Percentiles rank a stretch among this genome's conserved stretches.
phyloP scores from a whole-genome alignment of 164 flowering plant genomes.

The Malania oleifera region DNA sequence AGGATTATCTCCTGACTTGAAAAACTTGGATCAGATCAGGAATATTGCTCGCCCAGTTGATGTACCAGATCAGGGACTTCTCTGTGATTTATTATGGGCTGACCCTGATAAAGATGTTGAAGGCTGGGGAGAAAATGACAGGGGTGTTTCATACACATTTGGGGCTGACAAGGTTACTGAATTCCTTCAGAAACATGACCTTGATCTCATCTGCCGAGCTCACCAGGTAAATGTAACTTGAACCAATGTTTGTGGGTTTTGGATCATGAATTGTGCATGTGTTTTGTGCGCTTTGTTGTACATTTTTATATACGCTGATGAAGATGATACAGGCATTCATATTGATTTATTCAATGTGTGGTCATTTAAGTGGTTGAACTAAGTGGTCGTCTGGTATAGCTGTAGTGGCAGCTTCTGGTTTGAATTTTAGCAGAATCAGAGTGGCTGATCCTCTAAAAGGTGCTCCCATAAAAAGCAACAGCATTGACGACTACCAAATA shows the following conservation, averaged over 20 bases:
- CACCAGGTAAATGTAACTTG: constrained; percentile 42
- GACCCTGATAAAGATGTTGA: constrained; percentile 53
- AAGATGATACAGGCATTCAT: no score
- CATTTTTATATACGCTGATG: no score
- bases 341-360: no score
- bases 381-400: no score
- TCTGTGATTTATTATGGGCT: constrained; percentile 63
- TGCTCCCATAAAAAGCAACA: no score
- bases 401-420: no score
- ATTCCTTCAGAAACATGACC: constrained; percentile 55
- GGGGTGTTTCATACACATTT: constrained; percentile 63
- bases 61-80: constrained; percentile 64
- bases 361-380: no score
- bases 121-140: constrained; percentile 69
- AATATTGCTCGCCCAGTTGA: constrained; percentile 59
- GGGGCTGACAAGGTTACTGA: constrained; percentile 57
- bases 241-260: background rate
- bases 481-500: no score
- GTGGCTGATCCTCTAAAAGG: no score
- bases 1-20: constrained; percentile 57
- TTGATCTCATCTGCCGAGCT: constrained; percentile 63
- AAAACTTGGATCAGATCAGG: constrained; percentile 54
- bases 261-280: no score
- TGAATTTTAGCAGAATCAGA: no score
- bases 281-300: no score